Percentiles rank a stretch among this genome's conserved stretches.
phyloP scores from a whole-genome alignment of 306 rosid genomes.

The Gleditsia sinensis region DNA sequence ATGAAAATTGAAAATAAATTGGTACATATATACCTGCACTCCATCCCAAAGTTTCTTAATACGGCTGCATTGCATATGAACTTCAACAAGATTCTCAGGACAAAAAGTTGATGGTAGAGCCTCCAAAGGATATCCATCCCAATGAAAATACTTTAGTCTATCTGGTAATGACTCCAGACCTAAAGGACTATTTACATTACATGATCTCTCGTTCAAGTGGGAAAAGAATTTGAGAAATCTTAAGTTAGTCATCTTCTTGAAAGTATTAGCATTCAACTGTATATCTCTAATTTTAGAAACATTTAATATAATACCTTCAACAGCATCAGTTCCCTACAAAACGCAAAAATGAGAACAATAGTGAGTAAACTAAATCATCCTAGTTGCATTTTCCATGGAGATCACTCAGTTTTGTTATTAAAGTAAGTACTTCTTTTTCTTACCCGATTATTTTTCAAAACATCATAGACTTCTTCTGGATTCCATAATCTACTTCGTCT shows the following conservation, averaged over 20 bases:
- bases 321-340: slow-evolving; percentile 29
- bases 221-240: slow-evolving; percentile 18
- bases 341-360: not conserved
- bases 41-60: slow-evolving; percentile 27
- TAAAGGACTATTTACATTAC: not conserved
- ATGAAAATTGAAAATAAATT: not conserved
- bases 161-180: not conserved
- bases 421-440: not conserved
- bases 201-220: not conserved
- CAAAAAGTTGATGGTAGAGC: slow-evolving; percentile 6
- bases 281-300: not conserved
- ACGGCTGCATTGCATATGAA: not conserved
- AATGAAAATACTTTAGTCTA: not conserved
- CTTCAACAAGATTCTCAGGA: not conserved
- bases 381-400: not conserved
- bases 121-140: not conserved
- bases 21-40: not conserved
- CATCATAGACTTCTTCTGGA: slow-evolving; percentile 28
- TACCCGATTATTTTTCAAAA: slow-evolving; percentile 33
- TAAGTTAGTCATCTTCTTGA: slow-evolving; percentile 24
- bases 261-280: not conserved
- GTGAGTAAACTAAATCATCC: not conserved
- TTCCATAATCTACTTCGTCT: slow-evolving; percentile 26
- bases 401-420: not conserved
- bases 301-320: slow-evolving; percentile 32